Evolutionary conservation across 768 basidiomycete genomes (phyloP).

Genomic region (Mycena epipterygia): DNA sequence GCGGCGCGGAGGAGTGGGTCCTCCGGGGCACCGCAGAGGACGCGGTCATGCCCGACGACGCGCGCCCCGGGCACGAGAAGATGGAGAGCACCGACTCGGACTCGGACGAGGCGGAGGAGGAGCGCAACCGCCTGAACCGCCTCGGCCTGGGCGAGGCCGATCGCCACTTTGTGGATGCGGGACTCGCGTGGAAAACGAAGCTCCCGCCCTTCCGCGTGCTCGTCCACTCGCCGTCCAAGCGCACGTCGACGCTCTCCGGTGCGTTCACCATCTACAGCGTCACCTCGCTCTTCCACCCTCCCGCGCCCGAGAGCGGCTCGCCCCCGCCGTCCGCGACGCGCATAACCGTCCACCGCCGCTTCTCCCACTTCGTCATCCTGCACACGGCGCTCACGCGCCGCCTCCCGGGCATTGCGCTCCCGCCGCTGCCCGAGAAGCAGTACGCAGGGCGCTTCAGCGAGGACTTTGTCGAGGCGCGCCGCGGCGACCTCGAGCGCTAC

Average conservation of each 20-base stretch:
- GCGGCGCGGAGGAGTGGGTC: constrained; percentile 87
- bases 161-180: constrained; percentile 77
- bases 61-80: constrained; percentile 28
- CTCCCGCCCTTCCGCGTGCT: constrained; percentile 79
- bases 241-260: constrained; percentile 73
- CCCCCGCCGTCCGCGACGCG: constrained; percentile 57
- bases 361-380: constrained; percentile 86
- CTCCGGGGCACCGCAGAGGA: constrained; percentile 71
- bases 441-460: constrained; percentile 85
- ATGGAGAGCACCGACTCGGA: constrained; percentile 41
- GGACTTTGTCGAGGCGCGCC: constrained; percentile 86
- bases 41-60: constrained; percentile 33
- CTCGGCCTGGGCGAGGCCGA: constrained; percentile 71
- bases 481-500: constrained; percentile 87
- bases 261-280: constrained; percentile 83
- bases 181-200: constrained; percentile 81
- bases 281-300: constrained; percentile 75
- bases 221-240: constrained; percentile 87
- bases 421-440: constrained; percentile 88
- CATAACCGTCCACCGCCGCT: constrained; percentile 85
- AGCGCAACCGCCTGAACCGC: constrained; percentile 51
- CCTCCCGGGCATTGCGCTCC: constrained; percentile 83
- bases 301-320: constrained; percentile 37
- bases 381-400: constrained; percentile 78
- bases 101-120: constrained; percentile 59